Conservation (phyloP, 371 early-diverging fungal species). For the Saksenaea oblongispora region DNA sequence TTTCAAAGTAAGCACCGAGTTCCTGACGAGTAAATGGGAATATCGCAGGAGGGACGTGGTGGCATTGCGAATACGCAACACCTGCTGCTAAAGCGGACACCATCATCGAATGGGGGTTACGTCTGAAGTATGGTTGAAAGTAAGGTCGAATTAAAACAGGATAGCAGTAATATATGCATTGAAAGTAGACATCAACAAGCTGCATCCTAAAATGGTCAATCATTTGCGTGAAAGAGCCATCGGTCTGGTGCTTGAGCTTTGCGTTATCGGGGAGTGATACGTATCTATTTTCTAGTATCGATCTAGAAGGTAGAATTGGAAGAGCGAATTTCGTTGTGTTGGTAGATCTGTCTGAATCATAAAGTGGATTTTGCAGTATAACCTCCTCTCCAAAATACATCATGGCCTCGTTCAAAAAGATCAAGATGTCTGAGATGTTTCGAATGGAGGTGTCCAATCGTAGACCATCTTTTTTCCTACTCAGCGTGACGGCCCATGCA, state of each 20-base stretch:
- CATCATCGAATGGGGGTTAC: slow-evolving; percentile 23
- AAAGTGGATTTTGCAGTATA: neutral
- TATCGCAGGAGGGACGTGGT: slow-evolving; percentile 19
- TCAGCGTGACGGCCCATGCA: neutral
- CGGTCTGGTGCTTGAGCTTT: neutral
- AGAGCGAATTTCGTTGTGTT: neutral
- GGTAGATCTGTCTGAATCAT: neutral
- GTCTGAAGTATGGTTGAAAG: slow-evolving; percentile 22
- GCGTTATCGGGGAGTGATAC: too few species aligned
- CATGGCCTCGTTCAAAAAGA: neutral
- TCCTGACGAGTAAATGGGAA: slow-evolving; percentile 21
- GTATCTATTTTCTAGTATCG: neutral
- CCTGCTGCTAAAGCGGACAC: slow-evolving; percentile 33
- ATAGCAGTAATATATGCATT: slow-evolving; percentile 21
- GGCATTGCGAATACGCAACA: slow-evolving; percentile 31
- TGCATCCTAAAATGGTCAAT: neutral
- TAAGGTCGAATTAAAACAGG: slow-evolving; percentile 28
- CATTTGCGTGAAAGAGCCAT: neutral
- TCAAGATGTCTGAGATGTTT: slow-evolving; percentile 8
- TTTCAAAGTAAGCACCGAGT: slow-evolving; percentile 25
- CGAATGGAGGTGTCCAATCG: slow-evolving; percentile 10
- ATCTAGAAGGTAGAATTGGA: neutral
- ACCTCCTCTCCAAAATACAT: neutral
- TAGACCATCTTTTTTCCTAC: slow-evolving; percentile 1
- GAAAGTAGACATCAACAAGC: slow-evolving; percentile 29